A percentile compares a stretch with the other conserved stretches of the same genome.
phyloP scores from a whole-genome alignment of 2,329 filamentous ascomycete species.

The Curvularia sp. region DNA sequence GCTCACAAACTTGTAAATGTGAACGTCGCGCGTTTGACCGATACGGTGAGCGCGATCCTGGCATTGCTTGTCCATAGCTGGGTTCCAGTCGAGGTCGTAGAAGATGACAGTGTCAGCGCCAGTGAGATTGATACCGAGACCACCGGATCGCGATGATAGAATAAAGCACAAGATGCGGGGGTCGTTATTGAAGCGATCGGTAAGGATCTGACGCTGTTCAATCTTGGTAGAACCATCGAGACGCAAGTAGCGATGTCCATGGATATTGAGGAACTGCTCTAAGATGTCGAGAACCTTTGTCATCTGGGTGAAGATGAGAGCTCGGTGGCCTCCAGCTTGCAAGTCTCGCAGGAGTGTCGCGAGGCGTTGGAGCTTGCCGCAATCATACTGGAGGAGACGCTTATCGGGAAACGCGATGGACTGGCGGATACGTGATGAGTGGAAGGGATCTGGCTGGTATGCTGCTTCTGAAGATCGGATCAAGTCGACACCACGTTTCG shows the following conservation, averaged over 20 bases:
- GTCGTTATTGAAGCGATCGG: constrained; percentile 96
- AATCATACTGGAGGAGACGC: constrained; percentile 95
- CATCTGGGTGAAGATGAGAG: constrained; percentile 99
- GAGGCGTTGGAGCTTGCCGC: constrained; percentile 91
- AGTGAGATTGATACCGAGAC: constrained; percentile 93
- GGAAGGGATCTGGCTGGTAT: constrained; percentile 78
- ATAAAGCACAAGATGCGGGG: constrained; percentile 93
- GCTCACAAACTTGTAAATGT: constrained; percentile 78
- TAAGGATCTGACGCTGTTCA: constrained; percentile 92
- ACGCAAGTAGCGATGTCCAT: constrained; percentile 94
- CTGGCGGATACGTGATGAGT: constrained; percentile 88
- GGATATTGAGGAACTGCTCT: constrained; percentile 96
- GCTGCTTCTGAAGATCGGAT: constrained; percentile 62
- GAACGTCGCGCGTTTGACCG: constrained; percentile 94
- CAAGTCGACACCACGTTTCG: constrained; percentile 63
- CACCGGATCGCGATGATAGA: constrained; percentile 90
- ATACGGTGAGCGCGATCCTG: constrained; percentile 98
- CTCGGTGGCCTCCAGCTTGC: constrained; percentile 88
- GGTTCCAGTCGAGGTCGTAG: constrained; percentile 99
- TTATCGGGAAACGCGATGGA: constrained; percentile 98
- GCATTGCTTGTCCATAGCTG: constrained; percentile 99
- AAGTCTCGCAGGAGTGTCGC: constrained; percentile 85
- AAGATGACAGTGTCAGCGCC: constrained; percentile 98
- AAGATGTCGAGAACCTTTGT: constrained; percentile 97
- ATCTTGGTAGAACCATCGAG: constrained; percentile 97